phyloP scores from a whole-genome alignment of 2,329 filamentous ascomycete genomes.

The Orbilia oligospora region DNA sequence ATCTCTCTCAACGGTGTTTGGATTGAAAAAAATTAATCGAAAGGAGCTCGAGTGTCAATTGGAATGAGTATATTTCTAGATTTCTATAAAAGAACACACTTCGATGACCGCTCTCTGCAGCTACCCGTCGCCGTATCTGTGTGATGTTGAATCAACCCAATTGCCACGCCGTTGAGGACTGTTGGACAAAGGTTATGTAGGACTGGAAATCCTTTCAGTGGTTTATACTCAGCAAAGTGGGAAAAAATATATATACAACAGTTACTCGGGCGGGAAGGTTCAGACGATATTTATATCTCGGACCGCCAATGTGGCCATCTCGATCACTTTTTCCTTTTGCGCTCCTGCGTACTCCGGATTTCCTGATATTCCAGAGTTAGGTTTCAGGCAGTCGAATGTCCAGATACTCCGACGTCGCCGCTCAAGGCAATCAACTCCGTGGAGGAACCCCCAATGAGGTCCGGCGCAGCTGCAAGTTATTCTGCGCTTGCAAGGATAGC shows the following conservation, averaged over 20 bases:
- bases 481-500: conserved; percentile 45
- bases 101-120: conserved; percentile 13
- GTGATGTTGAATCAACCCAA: conserved; percentile 60
- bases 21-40: background rate
- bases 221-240: conserved; percentile 1
- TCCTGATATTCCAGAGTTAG: conserved; percentile 27
- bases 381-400: conserved; percentile 14
- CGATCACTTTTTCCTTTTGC: conserved; percentile 39
- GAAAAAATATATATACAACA: background rate
- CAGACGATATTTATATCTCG: conserved; percentile 43
- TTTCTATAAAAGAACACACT: background rate
- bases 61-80: background rate
- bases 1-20: conserved; percentile 20
- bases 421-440: conserved; percentile 45
- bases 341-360: conserved; percentile 5
- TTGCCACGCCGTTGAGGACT: conserved; percentile 45
- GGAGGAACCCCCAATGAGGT: conserved; percentile 33
- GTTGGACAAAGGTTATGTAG: conserved; percentile 45
- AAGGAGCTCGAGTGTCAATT: conserved; percentile 10
- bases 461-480: conserved; percentile 25
- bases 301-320: conserved; percentile 58
- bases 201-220: conserved; percentile 25
- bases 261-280: conserved; percentile 7
- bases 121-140: conserved; percentile 34
- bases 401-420: conserved; percentile 59